phyloP scores from a whole-genome alignment of 2,329 filamentous ascomycete species.

The Samsoniella hepiali region DNA sequence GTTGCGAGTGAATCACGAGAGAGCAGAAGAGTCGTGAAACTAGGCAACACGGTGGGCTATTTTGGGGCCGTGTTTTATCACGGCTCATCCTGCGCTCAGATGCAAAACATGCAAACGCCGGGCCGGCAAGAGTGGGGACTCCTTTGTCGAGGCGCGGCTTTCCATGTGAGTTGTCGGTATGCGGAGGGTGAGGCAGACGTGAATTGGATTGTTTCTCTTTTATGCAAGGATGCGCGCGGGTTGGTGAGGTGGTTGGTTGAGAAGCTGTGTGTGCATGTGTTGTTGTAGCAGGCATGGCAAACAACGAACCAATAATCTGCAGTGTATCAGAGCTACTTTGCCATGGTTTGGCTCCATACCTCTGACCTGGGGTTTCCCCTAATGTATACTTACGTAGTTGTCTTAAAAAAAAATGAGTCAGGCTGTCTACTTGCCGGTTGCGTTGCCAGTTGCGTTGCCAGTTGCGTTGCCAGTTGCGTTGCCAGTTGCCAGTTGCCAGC shows the following conservation, averaged over 20 bases:
- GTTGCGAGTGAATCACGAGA: background rate
- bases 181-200: background rate
- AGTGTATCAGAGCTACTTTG: no score
- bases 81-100: background rate
- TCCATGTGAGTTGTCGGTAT: constrained; percentile 8
- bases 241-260: background rate
- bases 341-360: no score
- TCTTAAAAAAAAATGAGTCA: no score
- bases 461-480: no score
- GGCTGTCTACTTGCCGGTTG: no score
- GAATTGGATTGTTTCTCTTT: background rate
- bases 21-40: background rate
- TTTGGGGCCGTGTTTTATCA: background rate
- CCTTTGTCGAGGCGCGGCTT: constrained; percentile 6
- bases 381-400: no score
- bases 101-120: constrained; percentile 6
- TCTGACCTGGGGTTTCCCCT: no score
- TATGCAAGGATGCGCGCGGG: background rate
- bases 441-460: no score
- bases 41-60: background rate
- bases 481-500: no score
- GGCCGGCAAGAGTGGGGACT: background rate
- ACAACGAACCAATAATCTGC: no score
- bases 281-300: no score
- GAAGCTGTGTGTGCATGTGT: background rate